A percentile compares a stretch with the other conserved stretches of the same genome.
Evolutionary conservation across 306 rosid genomes (phyloP).

Genomic region (Cyamopsis tetragonoloba): DNA sequence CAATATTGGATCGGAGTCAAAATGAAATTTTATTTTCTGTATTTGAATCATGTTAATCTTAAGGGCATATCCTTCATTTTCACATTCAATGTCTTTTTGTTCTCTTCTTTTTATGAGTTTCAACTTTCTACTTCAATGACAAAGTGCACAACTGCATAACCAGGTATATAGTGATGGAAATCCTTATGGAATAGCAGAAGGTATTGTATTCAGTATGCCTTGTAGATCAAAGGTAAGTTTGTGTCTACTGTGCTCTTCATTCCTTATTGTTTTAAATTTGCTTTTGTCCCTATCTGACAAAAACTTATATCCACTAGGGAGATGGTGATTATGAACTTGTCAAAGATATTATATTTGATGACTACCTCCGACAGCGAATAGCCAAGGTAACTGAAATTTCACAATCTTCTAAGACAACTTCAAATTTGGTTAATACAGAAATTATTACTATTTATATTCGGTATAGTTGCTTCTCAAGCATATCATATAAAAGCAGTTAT

Average conservation of each 20-base stretch:
- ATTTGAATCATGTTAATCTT: not conserved
- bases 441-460: not conserved
- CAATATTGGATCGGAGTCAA: not conserved
- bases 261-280: not conserved
- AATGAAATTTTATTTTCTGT: not conserved
- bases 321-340: constrained; percentile 93
- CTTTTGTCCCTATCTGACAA: not conserved
- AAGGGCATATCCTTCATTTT: not conserved
- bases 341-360: constrained; percentile 69
- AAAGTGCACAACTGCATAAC: constrained; percentile 11
- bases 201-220: constrained; percentile 93
- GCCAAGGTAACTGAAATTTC: constrained; percentile 41
- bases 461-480: not conserved
- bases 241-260: constrained; percentile 7
- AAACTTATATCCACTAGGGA: constrained; percentile 46
- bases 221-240: constrained; percentile 82
- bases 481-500: not conserved
- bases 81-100: not conserved
- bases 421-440: not conserved
- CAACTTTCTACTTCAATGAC: constrained; percentile 3
- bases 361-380: constrained; percentile 69
- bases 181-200: constrained; percentile 92
- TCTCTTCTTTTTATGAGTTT: not conserved
- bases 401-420: not conserved
- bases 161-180: constrained; percentile 87